phyloP scores from a whole-genome alignment of 2,329 filamentous ascomycete species.

The Ophiocordyceps camponoti-saundersi region DNA sequence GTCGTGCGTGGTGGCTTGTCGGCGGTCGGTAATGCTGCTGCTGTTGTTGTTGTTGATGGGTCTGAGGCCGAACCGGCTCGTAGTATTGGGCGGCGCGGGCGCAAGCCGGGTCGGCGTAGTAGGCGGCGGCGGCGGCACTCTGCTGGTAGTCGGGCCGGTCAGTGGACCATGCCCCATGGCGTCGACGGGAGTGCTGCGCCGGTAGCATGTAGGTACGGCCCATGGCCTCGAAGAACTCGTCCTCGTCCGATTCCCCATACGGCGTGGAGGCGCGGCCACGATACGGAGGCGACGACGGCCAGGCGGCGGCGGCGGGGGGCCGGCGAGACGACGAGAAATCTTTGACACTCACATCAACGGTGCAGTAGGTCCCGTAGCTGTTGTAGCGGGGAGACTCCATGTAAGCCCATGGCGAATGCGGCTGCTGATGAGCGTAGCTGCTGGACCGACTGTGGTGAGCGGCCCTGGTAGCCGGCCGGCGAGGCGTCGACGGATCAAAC shows the following conservation, averaged over 20 bases:
- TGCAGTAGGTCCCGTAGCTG: slow-evolving; percentile 45
- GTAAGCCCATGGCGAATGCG: slow-evolving; percentile 22
- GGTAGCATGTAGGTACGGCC: too few relatives aligned
- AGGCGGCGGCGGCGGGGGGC: too few relatives aligned
- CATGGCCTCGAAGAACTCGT: too few relatives aligned
- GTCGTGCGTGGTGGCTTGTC: slow-evolving; percentile 26
- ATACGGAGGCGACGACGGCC: too few relatives aligned
- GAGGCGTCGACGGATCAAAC: slow-evolving; percentile 28
- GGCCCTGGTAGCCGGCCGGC: slow-evolving; percentile 36
- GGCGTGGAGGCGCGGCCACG: too few relatives aligned
- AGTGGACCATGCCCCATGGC: too few relatives aligned
- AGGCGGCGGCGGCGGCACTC: slow-evolving; percentile 15
- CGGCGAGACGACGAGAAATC: too few relatives aligned
- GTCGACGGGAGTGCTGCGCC: too few relatives aligned
- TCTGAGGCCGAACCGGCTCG: slow-evolving; percentile 25
- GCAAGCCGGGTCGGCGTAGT: slow-evolving; percentile 19
- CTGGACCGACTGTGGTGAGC: slow-evolving; percentile 16
- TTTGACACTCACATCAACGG: slow-evolving; percentile 52
- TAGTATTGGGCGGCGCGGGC: slow-evolving; percentile 17
- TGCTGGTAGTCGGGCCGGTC: slow-evolving; percentile 37
- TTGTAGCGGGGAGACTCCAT: slow-evolving; percentile 44
- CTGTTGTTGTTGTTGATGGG: too few relatives aligned
- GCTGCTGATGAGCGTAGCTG: slow-evolving; percentile 21
- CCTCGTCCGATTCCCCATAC: too few relatives aligned
- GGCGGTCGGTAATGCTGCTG: too few relatives aligned